Conservation (phyloP, 2,329 filamentous ascomycete species). For the Fusarium sambucinum region DNA sequence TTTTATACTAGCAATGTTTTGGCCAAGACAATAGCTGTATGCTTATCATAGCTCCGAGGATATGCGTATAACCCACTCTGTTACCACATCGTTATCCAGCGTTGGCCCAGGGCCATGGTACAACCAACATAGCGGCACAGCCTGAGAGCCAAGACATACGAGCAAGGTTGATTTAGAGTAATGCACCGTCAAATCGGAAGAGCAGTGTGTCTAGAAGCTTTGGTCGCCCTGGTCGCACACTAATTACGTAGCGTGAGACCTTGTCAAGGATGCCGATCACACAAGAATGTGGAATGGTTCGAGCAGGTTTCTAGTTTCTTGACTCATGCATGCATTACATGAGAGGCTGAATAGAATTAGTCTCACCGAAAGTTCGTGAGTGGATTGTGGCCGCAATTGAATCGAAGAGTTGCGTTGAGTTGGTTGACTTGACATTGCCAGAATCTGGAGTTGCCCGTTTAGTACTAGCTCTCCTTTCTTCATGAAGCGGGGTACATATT, state of each 20-base stretch:
- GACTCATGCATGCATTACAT: neutral
- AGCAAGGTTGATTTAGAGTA: constrained; percentile 8
- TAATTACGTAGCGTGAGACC: constrained; percentile 26
- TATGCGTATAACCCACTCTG: constrained; percentile 17
- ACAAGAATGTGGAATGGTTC: constrained; percentile 10
- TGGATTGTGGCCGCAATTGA: neutral
- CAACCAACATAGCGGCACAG: constrained; percentile 9
- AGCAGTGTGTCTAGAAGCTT: neutral
- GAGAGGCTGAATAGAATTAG: neutral
- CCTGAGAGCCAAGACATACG: constrained; percentile 4
- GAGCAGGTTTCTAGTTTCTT: constrained; percentile 13
- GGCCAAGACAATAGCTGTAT: neutral
- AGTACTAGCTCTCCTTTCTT: neutral
- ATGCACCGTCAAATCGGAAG: constrained; percentile 4
- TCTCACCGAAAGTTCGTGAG: neutral
- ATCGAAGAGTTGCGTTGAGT: neutral
- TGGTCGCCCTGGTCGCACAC: neutral
- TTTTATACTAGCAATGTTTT: constrained; percentile 22
- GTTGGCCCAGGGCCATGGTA: constrained; percentile 3
- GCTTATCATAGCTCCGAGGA: constrained; percentile 4
- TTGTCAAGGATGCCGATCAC: constrained; percentile 16
- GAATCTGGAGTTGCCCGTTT: constrained; percentile 2
- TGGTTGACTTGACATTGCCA: neutral
- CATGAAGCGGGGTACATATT: constrained; percentile 17
- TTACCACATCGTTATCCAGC: constrained; percentile 39